phyloP scores from a whole-genome alignment of 1,139 yeast genomes.

The Pichia sp. region DNA sequence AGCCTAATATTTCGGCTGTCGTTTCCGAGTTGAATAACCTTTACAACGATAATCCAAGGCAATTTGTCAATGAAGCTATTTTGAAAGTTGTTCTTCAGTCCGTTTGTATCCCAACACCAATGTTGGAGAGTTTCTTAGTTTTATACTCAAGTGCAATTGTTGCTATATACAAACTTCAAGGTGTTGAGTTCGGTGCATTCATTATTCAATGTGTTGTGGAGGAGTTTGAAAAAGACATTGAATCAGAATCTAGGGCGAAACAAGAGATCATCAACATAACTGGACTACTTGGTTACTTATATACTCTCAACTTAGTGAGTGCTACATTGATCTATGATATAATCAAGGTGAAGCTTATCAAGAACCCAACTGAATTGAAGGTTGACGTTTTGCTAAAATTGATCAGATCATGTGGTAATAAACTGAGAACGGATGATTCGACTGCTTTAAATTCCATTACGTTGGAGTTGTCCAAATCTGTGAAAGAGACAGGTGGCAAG shows the following conservation, averaged over 20 bases:
- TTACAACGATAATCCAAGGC: constrained; percentile 67
- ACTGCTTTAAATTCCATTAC: constrained; percentile 78
- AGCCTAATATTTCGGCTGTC: constrained; percentile 70
- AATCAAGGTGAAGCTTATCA: constrained; percentile 40
- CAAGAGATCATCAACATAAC: constrained; percentile 67
- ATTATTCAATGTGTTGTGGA: constrained; percentile 79
- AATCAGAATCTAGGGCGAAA: constrained; percentile 29
- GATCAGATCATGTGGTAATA: constrained; percentile 73
- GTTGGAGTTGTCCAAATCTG: constrained; percentile 45
- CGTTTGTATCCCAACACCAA: constrained; percentile 58
- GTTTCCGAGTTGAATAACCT: constrained; percentile 62
- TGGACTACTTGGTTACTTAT: constrained; percentile 72
- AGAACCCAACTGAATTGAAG: constrained; percentile 58
- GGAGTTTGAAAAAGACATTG: constrained; percentile 38
- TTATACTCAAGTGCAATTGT: constrained; percentile 75
- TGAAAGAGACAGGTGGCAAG: constrained; percentile 38
- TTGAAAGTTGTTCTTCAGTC: constrained; percentile 62
- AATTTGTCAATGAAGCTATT: constrained; percentile 65
- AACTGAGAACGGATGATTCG: constrained; percentile 88
- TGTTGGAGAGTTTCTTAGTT: constrained; percentile 74
- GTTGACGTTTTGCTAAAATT: constrained; percentile 75
- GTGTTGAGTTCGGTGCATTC: constrained; percentile 86
- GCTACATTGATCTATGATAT: constrained; percentile 75
- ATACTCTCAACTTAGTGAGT: constrained; percentile 70
- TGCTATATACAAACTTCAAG: constrained; percentile 72